Evolutionary conservation across 2,329 filamentous ascomycete genomes (phyloP).

Genomic region (Cladophialophora carrionii): DNA sequence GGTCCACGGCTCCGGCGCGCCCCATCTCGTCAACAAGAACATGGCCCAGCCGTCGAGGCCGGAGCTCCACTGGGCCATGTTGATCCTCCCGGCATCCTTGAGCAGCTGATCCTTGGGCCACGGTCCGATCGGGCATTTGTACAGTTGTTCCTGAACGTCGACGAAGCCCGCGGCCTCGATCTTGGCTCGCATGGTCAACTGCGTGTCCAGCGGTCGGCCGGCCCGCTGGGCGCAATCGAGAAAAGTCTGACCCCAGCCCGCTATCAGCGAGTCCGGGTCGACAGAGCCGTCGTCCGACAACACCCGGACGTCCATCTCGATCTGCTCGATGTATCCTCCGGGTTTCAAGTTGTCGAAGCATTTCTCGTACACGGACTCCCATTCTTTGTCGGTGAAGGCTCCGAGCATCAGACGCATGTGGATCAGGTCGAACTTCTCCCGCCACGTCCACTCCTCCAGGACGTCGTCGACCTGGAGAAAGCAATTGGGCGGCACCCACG

Average conservation of each 20-base stretch:
- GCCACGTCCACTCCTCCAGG: constrained; percentile 34
- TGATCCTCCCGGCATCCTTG: constrained; percentile 49
- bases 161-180: constrained; percentile 40
- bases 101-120: constrained; percentile 56
- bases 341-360: constrained; percentile 33
- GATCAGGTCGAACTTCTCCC: constrained; percentile 32
- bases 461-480: constrained; percentile 37
- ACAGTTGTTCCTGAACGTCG: constrained; percentile 53
- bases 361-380: constrained; percentile 26
- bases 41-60: constrained; percentile 41
- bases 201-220: constrained; percentile 37
- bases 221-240: constrained; percentile 34
- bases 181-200: constrained; percentile 37
- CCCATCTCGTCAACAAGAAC: constrained; percentile 40
- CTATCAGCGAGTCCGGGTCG: constrained; percentile 27
- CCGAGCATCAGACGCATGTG: constrained; percentile 36
- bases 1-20: constrained; percentile 37
- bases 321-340: constrained; percentile 34
- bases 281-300: constrained; percentile 33
- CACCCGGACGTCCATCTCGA: constrained; percentile 31
- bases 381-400: constrained; percentile 32
- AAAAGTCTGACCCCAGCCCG: constrained; percentile 37
- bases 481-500: constrained; percentile 39
- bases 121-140: constrained; percentile 57
- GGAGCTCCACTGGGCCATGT: constrained; percentile 39